Evolutionary conservation across 768 basidiomycete species (phyloP), one percentile per base, ranked within the genome.

Genomic region (Leccinum variicolor): DNA sequence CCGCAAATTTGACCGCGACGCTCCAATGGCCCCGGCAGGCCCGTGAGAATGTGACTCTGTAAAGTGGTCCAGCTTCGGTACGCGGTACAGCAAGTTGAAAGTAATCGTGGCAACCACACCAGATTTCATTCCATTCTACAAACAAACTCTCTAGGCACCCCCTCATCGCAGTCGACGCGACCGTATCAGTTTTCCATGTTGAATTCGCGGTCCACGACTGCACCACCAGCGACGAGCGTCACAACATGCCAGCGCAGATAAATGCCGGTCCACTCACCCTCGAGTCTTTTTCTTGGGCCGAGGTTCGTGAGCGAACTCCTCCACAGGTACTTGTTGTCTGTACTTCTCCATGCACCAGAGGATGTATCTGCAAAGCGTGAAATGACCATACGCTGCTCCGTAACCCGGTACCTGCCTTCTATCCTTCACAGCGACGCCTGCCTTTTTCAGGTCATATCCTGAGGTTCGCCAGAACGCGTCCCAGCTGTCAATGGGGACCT

Each of bases 281-380:
- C 92, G 79, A 66, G 87, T 79, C 61, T 81, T 89, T 76, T 90
- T 93, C 73, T 84, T 88, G n/a, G 87, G 82, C 63, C 69, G 81
- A 11, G 79, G 70, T 53, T 84, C 83, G 63, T 89, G 83, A 6
- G 86, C 85, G 68, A 90, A 89, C 9, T 80, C 77, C 19, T 76
- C 67, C 3, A 89, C 76, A 1, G 83, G 74, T 26, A 76, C 64
- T 1, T 83, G 84, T 53, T 76, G 75, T 25, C 89, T 80, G 70
- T 80, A 94, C 67, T 90, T 92, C 67, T 90, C 84, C 85, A 91
- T 85, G 63, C 85, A 85, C 92, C 90, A 92, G 8, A 92, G 74
- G 56, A 92, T 83, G 65, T 94, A 94, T 67, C 92, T 93, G 62
- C 15, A 46, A 9, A 47, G 49, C 53, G 60, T 59, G 49, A 58